These are phyloP conservation scores for Leishmania mexicana DNA, from an alignment of 208 protist species.

Conservation along the genomic window DNA sequence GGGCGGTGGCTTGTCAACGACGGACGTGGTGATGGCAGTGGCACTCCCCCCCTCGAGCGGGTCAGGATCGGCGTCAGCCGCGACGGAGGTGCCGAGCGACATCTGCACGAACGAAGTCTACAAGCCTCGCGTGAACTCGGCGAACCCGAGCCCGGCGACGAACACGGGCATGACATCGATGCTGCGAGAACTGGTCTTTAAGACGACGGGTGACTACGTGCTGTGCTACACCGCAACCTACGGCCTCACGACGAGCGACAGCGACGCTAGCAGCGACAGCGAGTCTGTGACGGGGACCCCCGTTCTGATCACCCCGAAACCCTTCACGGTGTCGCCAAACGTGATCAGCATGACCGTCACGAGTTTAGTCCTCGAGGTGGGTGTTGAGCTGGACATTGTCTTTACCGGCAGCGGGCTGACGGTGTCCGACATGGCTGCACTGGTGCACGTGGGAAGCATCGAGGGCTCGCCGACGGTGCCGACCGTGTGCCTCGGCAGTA, in stretches of 20 bases:
- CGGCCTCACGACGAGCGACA: conserved; percentile 16
- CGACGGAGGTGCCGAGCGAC: conserved; percentile 46
- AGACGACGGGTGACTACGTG: conserved; percentile 55
- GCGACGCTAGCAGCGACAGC: background rate
- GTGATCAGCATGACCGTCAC: conserved; percentile 51
- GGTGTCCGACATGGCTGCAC: conserved; percentile 52
- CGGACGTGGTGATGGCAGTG: conserved; percentile 67
- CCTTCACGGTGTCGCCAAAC: conserved; percentile 63
- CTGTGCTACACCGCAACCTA: conserved; percentile 67
- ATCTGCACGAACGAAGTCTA: conserved; percentile 75
- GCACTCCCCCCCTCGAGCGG: conserved; percentile 24
- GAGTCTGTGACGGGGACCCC: conserved; percentile 11
- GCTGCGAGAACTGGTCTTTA: conserved; percentile 46
- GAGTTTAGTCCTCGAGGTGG: conserved; percentile 40
- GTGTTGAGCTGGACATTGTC: conserved; percentile 45
- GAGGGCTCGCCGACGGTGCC: conserved; percentile 26
- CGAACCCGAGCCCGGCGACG: conserved; percentile 16
- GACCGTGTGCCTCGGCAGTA: conserved; percentile 36
- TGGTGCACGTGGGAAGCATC: conserved; percentile 40
- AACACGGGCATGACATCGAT: conserved; percentile 36
- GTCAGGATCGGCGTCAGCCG: background rate
- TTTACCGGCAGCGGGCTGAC: conserved; percentile 61
- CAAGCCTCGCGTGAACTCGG: conserved; percentile 48
- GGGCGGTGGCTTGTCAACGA: conserved; percentile 69
- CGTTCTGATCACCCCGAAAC: conserved; percentile 43